Evolutionary conservation across 208 protist genomes (phyloP).

Genomic region (Sergeia podlipaevii): DNA sequence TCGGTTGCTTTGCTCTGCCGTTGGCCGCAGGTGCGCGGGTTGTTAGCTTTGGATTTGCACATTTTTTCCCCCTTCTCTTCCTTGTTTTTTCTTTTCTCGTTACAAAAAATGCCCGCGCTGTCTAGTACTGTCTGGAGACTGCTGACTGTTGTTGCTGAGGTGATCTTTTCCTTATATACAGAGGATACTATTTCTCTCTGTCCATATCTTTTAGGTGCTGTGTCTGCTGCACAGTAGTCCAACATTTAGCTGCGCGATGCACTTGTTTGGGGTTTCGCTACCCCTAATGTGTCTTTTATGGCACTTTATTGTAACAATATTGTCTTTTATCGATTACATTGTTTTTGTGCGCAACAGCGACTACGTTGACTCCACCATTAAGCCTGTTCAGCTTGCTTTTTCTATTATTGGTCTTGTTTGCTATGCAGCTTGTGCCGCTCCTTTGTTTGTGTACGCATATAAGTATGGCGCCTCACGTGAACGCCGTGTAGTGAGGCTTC

Average conservation of each 20-base stretch:
- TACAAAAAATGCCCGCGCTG: too few species aligned
- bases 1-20: too few species aligned
- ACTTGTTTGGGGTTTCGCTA: constrained; percentile 47
- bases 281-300: constrained; percentile 61
- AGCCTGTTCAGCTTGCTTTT: constrained; percentile 51
- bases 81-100: too few species aligned
- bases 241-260: constrained; percentile 21
- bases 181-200: not conserved
- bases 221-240: not conserved
- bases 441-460: constrained; percentile 79
- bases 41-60: too few species aligned
- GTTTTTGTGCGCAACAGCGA: constrained; percentile 25
- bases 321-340: constrained; percentile 51
- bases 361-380: not conserved
- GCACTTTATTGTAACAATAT: constrained; percentile 49
- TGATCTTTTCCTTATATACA: too few species aligned
- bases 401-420: constrained; percentile 41
- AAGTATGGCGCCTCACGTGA: constrained; percentile 60
- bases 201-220: too few species aligned
- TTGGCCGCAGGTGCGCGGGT: too few species aligned
- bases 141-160: too few species aligned
- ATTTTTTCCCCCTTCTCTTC: too few species aligned
- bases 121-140: too few species aligned
- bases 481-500: constrained; percentile 22
- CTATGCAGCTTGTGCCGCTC: constrained; percentile 34